These are phyloP conservation scores for Sporothrix schenckii DNA, from an alignment of 2,329 filamentous ascomycete species.

Conservation along the genomic window DNA sequence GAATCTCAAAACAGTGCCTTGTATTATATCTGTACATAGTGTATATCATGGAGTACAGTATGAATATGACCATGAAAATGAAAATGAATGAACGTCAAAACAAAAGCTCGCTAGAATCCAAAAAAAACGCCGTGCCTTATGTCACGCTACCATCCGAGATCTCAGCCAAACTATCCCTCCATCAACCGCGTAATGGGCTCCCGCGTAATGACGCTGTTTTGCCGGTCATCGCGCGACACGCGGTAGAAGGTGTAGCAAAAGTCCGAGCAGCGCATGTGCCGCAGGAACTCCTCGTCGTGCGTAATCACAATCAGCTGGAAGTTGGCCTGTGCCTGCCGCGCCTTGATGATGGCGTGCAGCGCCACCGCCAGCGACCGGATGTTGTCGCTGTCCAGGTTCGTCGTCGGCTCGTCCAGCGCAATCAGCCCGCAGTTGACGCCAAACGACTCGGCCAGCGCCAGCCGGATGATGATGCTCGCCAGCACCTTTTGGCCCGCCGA, in stretches of 20 bases:
- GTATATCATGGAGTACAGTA: constrained; percentile 11
- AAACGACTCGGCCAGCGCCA: constrained; percentile 95
- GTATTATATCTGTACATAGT: constrained; percentile 22
- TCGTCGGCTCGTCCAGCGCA: constrained; percentile 91
- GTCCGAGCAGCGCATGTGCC: constrained; percentile 90
- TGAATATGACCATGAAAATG: not conserved
- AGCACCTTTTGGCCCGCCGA: constrained; percentile 96
- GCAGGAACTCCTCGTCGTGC: constrained; percentile 94
- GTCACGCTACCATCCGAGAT: not conserved
- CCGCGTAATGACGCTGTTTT: constrained; percentile 84
- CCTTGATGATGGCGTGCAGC: constrained; percentile 82
- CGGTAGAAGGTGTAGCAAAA: constrained; percentile 92
- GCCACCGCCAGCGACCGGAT: constrained; percentile 85
- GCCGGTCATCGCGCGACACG: constrained; percentile 77
- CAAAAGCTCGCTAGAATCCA: not conserved
- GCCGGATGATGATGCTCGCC: constrained; percentile 93
- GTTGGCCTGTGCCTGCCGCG: constrained; percentile 82
- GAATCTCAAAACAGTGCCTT: not conserved
- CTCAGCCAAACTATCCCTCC: constrained; percentile 37
- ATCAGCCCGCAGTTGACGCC: constrained; percentile 95
- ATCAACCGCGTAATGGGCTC: constrained; percentile 60
- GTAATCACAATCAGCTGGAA: constrained; percentile 99
- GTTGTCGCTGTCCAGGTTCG: constrained; percentile 93
- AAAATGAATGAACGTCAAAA: constrained; percentile 13
- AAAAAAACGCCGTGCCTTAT: constrained; percentile 8